These are phyloP conservation scores for Didymella pinodella DNA, from an alignment of 2,329 filamentous ascomycete species.

Conservation along the genomic window DNA sequence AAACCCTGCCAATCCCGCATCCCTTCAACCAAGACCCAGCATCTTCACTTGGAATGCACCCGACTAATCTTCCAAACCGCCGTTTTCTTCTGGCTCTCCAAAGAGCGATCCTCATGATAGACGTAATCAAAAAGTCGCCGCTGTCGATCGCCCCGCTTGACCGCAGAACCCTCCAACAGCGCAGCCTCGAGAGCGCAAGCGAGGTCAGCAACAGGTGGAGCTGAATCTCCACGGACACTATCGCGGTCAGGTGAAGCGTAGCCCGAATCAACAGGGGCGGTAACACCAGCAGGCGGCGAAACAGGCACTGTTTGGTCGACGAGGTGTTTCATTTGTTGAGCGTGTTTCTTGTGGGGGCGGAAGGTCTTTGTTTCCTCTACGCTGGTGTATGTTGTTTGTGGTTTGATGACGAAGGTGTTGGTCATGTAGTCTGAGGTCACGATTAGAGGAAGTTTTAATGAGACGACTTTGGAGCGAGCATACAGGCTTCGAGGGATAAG, in stretches of 20 bases:
- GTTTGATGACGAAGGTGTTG: slow-evolving; percentile 1
- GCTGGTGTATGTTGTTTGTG: background rate
- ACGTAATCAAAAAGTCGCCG: background rate
- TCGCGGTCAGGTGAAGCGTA: background rate
- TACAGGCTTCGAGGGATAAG: background rate
- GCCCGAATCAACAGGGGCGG: background rate
- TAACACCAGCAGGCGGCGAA: background rate
- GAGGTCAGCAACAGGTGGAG: background rate
- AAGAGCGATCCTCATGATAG: background rate
- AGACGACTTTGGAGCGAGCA: background rate
- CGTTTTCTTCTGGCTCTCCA: background rate
- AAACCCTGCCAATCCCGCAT: no score
- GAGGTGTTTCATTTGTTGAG: background rate
- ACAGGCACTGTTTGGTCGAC: background rate
- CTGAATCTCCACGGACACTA: background rate
- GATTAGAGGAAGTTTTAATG: background rate
- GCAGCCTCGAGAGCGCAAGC: background rate
- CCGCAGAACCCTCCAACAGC: background rate
- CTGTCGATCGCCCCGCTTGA: background rate
- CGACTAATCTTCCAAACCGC: background rate
- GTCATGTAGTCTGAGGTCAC: background rate
- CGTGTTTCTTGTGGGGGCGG: background rate
- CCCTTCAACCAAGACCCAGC: no score
- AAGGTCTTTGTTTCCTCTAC: background rate
- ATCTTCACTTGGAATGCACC: background rate